Conservation (phyloP, 2,329 filamentous ascomycete genomes). For the Elsinoe australis region DNA sequence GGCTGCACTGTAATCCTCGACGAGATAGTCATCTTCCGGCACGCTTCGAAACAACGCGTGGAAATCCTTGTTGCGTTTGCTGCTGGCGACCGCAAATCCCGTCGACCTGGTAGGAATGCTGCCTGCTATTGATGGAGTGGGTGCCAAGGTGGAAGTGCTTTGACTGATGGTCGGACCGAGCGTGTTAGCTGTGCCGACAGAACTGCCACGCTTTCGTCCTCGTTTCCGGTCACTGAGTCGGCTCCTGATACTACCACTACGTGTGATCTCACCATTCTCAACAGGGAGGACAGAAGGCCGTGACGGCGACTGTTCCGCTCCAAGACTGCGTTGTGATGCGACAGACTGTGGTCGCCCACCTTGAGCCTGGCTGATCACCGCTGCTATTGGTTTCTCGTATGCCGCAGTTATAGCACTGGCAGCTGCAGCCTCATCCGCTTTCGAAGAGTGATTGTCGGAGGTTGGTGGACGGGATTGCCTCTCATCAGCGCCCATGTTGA, state of each 20-base stretch:
- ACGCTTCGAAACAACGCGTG: conserved; percentile 92
- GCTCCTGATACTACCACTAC: conserved; percentile 45
- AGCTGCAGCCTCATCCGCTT: conserved; percentile 51
- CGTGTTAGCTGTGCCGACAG: conserved; percentile 54
- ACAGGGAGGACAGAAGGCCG: conserved; percentile 60
- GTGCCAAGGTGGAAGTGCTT: conserved; percentile 60
- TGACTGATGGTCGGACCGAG: conserved; percentile 65
- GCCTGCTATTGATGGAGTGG: conserved; percentile 30
- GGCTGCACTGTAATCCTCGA: conserved; percentile 97
- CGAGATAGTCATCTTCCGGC: conserved; percentile 93
- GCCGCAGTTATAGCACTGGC: conserved; percentile 55
- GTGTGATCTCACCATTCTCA: conserved; percentile 44
- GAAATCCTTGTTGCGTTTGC: conserved; percentile 93
- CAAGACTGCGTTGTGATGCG: conserved; percentile 30
- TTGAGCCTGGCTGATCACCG: conserved; percentile 28
- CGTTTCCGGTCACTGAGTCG: conserved; percentile 44
- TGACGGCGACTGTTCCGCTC: conserved; percentile 58
- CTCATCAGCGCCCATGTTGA: conserved; percentile 11
- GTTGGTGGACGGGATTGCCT: conserved; percentile 1
- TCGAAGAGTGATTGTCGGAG: conserved; percentile 47
- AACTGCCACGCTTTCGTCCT: conserved; percentile 75
- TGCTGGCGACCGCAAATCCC: conserved; percentile 91
- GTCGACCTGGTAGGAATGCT: conserved; percentile 67
- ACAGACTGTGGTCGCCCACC: conserved; percentile 35
- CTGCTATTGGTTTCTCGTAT: conserved; percentile 41